Evolutionary conservation across 495 filamentous ascomycete genomes (phyloP), one percentile per base, ranked within the genome.

Genomic region (Tuber indicum): DNA sequence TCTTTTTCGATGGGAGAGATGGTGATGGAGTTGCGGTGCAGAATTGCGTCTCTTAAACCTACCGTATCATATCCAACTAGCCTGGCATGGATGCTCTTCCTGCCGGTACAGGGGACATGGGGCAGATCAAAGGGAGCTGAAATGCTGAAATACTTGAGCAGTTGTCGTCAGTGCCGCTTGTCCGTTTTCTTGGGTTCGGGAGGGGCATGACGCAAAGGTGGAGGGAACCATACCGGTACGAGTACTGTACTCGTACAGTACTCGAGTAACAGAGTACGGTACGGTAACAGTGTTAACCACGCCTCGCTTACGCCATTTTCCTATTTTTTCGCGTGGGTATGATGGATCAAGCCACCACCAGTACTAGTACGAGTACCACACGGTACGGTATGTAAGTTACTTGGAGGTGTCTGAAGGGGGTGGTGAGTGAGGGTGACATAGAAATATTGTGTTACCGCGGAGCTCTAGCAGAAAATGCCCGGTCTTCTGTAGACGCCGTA

Each of bases 151-250:
- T 77, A 76, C 74, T 80, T 8, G 23, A 14, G 32, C 9, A 36
- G 26, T 66, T 17, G 78, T 80, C 71, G 75, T 76, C 71, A 76
- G 75, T 75, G 52, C 36, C 41, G 52, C 78, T 43, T 80, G 77
- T 74, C 77, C 74, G 70, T 78, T 75, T 73, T 72, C 74, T 62
- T 39, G 62, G 66, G 66, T 70, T 80, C 71, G 75, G 75, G 70
- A 66, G 76, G 74, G 73, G 74, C 74, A 80, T 80, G 78, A 80
- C 78, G 78, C 77, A 80, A 80, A 79, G 74, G 74, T 74, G 74
- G 74, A 75, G 43, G 69, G 70, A 58, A 17, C 58, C 58, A 16
- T 6, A 32, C 32, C 32, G 32, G 32, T 32, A 32, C 32, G 32
- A 32, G 32, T 32, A 32, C 32, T 32, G 32, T 32, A 32, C 32